Conservation (phyloP, 208 protist genomes). For the Trypanosoma cruzi region DNA sequence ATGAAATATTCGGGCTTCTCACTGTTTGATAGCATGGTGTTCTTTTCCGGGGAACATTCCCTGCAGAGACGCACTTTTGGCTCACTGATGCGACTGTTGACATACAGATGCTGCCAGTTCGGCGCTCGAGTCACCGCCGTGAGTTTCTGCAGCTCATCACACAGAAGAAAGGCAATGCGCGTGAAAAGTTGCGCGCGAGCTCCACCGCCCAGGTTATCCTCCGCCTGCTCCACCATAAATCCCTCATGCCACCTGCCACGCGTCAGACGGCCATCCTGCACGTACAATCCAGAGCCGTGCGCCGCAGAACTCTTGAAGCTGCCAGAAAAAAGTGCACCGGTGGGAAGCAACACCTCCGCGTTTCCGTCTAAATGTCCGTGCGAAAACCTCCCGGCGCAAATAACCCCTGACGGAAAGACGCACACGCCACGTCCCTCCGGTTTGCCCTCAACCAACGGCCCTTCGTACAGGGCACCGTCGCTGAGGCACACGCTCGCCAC, state of each 20-base stretch:
- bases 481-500: background rate
- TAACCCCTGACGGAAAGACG: slow-evolving; percentile 60
- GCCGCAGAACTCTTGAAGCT: slow-evolving; percentile 37
- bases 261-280: slow-evolving; percentile 30
- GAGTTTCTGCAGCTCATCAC: background rate
- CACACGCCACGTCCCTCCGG: slow-evolving; percentile 62
- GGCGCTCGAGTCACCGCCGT: background rate
- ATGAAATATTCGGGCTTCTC: background rate
- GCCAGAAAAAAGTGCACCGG: slow-evolving; percentile 60
- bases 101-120: background rate
- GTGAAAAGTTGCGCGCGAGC: background rate
- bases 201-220: background rate
- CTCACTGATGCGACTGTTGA: background rate
- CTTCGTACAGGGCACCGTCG: slow-evolving; percentile 61
- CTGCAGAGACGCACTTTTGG: background rate
- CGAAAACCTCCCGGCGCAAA: slow-evolving; percentile 61
- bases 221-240: background rate
- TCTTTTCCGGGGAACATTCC: no score
- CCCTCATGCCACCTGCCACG: slow-evolving; percentile 45
- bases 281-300: slow-evolving; percentile 47
- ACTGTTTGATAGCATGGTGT: no score
- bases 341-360: slow-evolving; percentile 59
- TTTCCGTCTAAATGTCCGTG: slow-evolving; percentile 52
- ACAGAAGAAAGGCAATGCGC: background rate
- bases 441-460: slow-evolving; percentile 39